Conservation (phyloP, 2,329 filamentous ascomycete species). For the Colletotrichum musae region DNA sequence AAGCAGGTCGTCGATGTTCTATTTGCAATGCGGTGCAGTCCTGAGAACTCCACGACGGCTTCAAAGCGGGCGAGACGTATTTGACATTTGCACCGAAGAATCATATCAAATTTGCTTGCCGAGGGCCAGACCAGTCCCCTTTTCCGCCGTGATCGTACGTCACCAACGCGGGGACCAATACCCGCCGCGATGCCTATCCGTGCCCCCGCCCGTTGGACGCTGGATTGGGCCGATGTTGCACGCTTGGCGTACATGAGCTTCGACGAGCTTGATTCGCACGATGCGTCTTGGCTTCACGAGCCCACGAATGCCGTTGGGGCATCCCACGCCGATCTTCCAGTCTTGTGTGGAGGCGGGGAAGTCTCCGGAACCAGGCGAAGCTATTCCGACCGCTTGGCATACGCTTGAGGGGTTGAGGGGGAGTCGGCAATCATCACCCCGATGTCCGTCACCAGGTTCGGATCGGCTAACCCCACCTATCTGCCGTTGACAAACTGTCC, state of each 20-base stretch:
- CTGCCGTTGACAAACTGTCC: neutral
- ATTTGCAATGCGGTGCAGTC: no score
- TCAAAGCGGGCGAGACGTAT: no score
- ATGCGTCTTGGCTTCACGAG: constrained; percentile 1
- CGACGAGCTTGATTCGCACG: constrained; percentile 28
- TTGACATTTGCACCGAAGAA: neutral
- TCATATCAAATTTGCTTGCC: neutral
- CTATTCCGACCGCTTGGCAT: neutral
- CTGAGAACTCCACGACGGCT: no score
- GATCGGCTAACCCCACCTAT: neutral
- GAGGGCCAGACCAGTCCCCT: neutral
- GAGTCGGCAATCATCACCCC: neutral
- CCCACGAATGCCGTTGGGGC: constrained; percentile 2
- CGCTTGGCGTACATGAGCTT: constrained; percentile 1
- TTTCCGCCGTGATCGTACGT: constrained; percentile 2
- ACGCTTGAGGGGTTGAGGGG: neutral
- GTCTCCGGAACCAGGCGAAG: constrained; percentile 8
- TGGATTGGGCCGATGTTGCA: constrained; percentile 2
- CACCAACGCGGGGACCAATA: neutral
- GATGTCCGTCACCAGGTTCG: constrained; percentile 2
- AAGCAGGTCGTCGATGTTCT: no score
- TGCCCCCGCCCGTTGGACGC: constrained; percentile 13
- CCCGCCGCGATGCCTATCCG: constrained; percentile 6
- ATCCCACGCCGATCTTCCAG: constrained; percentile 1
- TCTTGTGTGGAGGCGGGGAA: constrained; percentile 7